Base-by-base conservation (phyloP, 1,284 basidiomycete species). In the Violaceomyces palustris region DNA sequence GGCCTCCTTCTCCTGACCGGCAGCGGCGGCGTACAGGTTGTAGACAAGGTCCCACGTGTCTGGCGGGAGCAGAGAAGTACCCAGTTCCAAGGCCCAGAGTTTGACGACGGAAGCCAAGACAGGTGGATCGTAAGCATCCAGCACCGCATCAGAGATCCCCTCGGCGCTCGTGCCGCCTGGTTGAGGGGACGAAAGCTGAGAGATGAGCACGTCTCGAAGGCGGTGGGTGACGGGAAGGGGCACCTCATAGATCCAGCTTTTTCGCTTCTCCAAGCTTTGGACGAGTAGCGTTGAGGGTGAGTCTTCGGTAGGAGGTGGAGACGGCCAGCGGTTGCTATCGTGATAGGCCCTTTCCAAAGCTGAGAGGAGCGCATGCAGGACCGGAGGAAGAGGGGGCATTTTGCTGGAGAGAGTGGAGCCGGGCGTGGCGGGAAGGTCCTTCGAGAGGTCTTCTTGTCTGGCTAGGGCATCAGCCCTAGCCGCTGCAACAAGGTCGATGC, bases 241-340 rank as follows among this genome's bases (percentile, higher is more conserved):
- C 23, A 75, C 75, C 51, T 81, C 78, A 60, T 94, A 93, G 51
- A 96, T 87, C 92, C 91, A 96, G 1, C 83, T 78, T 75, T 86
- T 88, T 53, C 92, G 83, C 72, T 83, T 86, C 74, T 93, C 92
- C 83, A 65, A 31, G 18, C 39, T 30, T 5, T 17, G 50, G n/a
- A 37, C 25, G 18, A 55, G 35, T 10, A 25, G 34, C 17, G 23
- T 21, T 33, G 22, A n/a, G 14, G 18, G 42, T 17, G 41, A 29
- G 7, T 34, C 43, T 43, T 45, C 41, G 15, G 42, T 48, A 23
- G 37, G 42, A 6, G 39, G 33, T 9, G 35, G 31, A 3, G 33
- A 15, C 11, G 45, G 32, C 69, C 69, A 72, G 3, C 66, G 58
- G 21, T 53, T 45, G 3, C 86, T 74, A 44, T 76, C 81, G 8